These are phyloP conservation scores for Choanephora cucurbitarum DNA, from an alignment of 371 early-diverging fungal genomes.

Conservation along the genomic window DNA sequence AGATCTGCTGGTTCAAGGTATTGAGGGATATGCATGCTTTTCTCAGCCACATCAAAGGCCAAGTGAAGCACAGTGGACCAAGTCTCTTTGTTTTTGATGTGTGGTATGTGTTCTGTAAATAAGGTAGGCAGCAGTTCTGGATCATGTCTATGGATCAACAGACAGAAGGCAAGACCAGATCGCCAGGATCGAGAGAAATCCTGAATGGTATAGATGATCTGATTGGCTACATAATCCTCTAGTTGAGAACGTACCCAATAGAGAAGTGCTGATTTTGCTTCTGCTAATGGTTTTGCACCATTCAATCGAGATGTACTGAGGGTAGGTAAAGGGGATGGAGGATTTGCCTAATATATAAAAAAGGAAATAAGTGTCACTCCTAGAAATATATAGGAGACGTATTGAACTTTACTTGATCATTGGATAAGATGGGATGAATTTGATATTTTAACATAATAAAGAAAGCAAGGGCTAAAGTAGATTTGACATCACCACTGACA, in stretches of 20 bases:
- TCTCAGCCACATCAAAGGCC: constrained; percentile 41
- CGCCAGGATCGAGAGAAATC: constrained; percentile 76
- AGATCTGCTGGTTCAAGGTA: constrained; percentile 47
- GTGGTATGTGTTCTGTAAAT: constrained; percentile 33
- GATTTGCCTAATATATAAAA: constrained; percentile 1
- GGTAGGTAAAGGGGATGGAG: constrained; percentile 25
- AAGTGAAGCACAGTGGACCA: constrained; percentile 29
- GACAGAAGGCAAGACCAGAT: constrained; percentile 70
- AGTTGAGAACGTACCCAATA: constrained; percentile 71
- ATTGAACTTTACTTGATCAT: not conserved
- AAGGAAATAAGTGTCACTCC: not conserved
- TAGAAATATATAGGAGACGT: too few relatives aligned
- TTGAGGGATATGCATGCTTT: constrained; percentile 34
- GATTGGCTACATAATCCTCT: constrained; percentile 51
- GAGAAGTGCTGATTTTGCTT: constrained; percentile 57
- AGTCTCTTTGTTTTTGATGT: constrained; percentile 23
- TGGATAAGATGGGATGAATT: constrained; percentile 46
- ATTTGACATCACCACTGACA: constrained; percentile 82
- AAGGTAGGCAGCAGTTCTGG: constrained; percentile 63
- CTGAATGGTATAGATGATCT: constrained; percentile 54
- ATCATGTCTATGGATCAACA: constrained; percentile 69
- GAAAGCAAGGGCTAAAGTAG: constrained; percentile 80
- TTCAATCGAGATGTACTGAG: constrained; percentile 16
- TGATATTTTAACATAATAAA: constrained; percentile 76
- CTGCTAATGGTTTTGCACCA: constrained; percentile 26